phyloP scores from a whole-genome alignment of 2,329 filamentous ascomycete genomes.

The Penicillium sp. region DNA sequence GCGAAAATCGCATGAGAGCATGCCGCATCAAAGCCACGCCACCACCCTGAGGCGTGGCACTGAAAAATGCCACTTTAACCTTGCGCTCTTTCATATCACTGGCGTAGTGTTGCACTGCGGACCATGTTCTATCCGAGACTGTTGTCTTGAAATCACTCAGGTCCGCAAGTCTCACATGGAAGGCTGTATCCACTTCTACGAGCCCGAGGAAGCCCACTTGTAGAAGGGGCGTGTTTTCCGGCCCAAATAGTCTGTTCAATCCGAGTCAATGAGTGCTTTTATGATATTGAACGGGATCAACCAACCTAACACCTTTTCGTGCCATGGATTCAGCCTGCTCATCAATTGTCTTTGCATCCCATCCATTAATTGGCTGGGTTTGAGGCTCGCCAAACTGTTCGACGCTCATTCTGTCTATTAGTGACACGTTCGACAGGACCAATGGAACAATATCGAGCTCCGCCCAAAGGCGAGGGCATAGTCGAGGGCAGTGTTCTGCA shows the following conservation, averaged over 20 bases:
- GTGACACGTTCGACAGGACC: constrained; percentile 50
- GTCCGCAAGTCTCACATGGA: constrained; percentile 60
- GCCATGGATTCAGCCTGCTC: constrained; percentile 81
- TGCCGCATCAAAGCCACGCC: constrained; percentile 81
- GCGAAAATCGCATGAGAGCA: constrained; percentile 69
- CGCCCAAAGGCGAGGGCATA: constrained; percentile 71
- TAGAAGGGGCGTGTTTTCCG: constrained; percentile 66
- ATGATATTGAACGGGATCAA: neutral
- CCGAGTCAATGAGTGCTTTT: neutral
- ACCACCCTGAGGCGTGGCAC: constrained; percentile 75
- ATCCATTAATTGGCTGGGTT: constrained; percentile 20
- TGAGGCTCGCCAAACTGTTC: constrained; percentile 25
- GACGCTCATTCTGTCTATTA: constrained; percentile 10
- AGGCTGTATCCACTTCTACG: constrained; percentile 68
- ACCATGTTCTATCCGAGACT: constrained; percentile 63
- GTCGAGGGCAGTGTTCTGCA: constrained; percentile 58
- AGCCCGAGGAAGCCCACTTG: constrained; percentile 64
- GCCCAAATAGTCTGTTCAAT: constrained; percentile 63
- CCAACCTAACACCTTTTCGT: constrained; percentile 70
- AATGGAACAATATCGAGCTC: constrained; percentile 75
- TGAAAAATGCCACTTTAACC: constrained; percentile 74
- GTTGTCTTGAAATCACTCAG: constrained; percentile 59
- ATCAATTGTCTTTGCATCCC: constrained; percentile 63
- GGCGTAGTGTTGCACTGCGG: constrained; percentile 62
- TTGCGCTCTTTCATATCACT: constrained; percentile 61